phyloP scores from a whole-genome alignment of 1,284 basidiomycete genomes.

The Porogramme epimiltina region DNA sequence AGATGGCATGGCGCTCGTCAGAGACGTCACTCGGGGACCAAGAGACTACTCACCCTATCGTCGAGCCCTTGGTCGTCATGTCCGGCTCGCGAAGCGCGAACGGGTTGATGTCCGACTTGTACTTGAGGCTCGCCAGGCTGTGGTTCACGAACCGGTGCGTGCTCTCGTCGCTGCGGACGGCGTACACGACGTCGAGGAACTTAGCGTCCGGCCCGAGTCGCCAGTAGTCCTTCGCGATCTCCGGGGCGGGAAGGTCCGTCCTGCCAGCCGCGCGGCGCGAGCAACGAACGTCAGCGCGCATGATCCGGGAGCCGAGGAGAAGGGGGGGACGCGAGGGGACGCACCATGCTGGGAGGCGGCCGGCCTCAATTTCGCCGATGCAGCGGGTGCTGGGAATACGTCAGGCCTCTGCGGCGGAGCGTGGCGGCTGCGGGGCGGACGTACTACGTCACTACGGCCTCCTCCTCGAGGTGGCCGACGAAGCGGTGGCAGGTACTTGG shows the following conservation, averaged over 20 bases:
- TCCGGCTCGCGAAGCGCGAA: constrained; percentile 90
- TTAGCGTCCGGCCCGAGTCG: constrained; percentile 74
- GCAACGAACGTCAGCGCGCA: too few species aligned
- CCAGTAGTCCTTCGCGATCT: constrained; percentile 96
- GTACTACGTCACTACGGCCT: constrained; percentile 87
- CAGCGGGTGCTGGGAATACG: constrained; percentile 62
- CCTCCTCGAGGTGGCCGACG: constrained; percentile 94
- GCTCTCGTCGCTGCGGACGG: constrained; percentile 91
- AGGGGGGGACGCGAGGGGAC: constrained; percentile 22
- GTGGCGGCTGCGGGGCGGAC: neutral
- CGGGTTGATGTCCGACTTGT: constrained; percentile 82
- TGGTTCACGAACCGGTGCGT: constrained; percentile 95
- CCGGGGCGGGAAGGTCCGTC: constrained; percentile 72
- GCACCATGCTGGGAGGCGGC: constrained; percentile 85
- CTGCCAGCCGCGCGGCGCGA: constrained; percentile 30
- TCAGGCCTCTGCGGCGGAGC: neutral
- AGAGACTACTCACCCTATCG: constrained; percentile 54
- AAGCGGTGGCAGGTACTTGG: constrained; percentile 91
- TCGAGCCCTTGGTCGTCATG: constrained; percentile 79
- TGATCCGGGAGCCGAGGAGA: neutral
- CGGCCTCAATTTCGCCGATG: constrained; percentile 84
- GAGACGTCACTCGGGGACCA: neutral
- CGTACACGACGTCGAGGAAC: constrained; percentile 86
- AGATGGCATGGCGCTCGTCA: neutral
- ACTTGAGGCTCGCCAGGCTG: constrained; percentile 83